Evolutionary conservation across 495 filamentous ascomycete genomes (phyloP).

Genomic region (Penicillium silybi): DNA sequence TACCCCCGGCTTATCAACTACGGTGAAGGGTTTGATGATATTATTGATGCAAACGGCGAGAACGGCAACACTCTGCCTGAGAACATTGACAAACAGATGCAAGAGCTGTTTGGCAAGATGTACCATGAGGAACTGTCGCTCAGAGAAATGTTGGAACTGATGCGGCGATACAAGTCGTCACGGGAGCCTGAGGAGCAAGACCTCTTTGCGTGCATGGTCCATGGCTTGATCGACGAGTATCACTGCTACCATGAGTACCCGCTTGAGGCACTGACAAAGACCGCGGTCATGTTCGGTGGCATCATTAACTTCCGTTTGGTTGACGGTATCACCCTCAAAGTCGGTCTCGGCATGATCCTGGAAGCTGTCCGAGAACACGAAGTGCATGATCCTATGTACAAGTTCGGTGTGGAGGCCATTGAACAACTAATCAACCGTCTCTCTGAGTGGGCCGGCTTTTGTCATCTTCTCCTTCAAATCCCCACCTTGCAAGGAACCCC

Average conservation of each 20-base stretch:
- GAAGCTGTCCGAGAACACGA: conserved; percentile 84
- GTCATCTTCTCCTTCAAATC: conserved; percentile 73
- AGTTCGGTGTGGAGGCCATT: conserved; percentile 95
- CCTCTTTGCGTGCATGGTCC: conserved; percentile 96
- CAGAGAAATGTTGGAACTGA: conserved; percentile 70
- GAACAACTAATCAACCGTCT: conserved; percentile 78
- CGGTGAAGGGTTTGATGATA: conserved; percentile 83
- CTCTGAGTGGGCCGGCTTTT: conserved; percentile 90
- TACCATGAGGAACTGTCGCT: conserved; percentile 84
- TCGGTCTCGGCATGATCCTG: conserved; percentile 90
- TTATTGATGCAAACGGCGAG: conserved; percentile 79
- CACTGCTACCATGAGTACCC: conserved; percentile 92
- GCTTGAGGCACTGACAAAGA: conserved; percentile 86
- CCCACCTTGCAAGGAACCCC: conserved; percentile 79
- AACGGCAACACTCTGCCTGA: conserved; percentile 72
- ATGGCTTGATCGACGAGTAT: conserved; percentile 96
- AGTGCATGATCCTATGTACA: conserved; percentile 87
- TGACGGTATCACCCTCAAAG: conserved; percentile 81
- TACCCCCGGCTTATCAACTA: conserved; percentile 98
- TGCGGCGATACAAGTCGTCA: conserved; percentile 82
- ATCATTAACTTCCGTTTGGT: conserved; percentile 92
- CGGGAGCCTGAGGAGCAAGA: conserved; percentile 81
- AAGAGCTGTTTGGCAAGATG: conserved; percentile 94
- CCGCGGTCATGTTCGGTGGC: conserved; percentile 92
- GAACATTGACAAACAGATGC: conserved; percentile 85